These are phyloP conservation scores for Dentiscutata heterogama DNA, from an alignment of 371 early-diverging fungal species.

Conservation along the genomic window DNA sequence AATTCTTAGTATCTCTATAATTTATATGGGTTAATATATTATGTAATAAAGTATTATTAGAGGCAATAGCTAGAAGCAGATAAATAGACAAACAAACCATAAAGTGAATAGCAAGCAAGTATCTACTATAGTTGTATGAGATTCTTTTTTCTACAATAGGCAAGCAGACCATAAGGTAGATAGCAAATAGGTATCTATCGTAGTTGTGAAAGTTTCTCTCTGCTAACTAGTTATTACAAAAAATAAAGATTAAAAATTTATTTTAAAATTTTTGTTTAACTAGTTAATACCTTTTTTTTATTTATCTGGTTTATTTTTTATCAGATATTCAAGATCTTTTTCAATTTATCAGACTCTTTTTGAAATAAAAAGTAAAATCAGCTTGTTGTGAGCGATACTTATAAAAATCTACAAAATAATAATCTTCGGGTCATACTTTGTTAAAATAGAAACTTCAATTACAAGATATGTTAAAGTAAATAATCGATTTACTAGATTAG, in stretches of 20 bases:
- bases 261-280: constrained; percentile 6
- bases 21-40: constrained; percentile 31
- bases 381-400: constrained; percentile 15
- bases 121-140: constrained; percentile 38
- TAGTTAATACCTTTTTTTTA: not conserved
- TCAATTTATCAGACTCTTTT: not conserved
- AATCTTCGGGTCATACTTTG: constrained; percentile 40
- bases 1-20: not conserved
- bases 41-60: constrained; percentile 25
- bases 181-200: constrained; percentile 41
- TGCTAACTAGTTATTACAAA: constrained; percentile 34
- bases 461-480: not conserved
- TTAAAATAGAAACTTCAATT: constrained; percentile 39
- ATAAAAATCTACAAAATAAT: constrained; percentile 39
- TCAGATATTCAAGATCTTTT: not conserved
- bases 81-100: constrained; percentile 43
- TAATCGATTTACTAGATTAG: too few species aligned
- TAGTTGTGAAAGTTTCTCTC: constrained; percentile 37
- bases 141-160: constrained; percentile 29
- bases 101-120: constrained; percentile 42
- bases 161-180: constrained; percentile 41
- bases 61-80: constrained; percentile 40
- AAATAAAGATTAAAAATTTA: not conserved
- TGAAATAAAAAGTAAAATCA: constrained; percentile 31
- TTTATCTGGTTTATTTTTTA: constrained; percentile 4